These are phyloP conservation scores for Naumovozyma dairenensis DNA, from an alignment of 805 yeast species.

Conservation along the genomic window DNA sequence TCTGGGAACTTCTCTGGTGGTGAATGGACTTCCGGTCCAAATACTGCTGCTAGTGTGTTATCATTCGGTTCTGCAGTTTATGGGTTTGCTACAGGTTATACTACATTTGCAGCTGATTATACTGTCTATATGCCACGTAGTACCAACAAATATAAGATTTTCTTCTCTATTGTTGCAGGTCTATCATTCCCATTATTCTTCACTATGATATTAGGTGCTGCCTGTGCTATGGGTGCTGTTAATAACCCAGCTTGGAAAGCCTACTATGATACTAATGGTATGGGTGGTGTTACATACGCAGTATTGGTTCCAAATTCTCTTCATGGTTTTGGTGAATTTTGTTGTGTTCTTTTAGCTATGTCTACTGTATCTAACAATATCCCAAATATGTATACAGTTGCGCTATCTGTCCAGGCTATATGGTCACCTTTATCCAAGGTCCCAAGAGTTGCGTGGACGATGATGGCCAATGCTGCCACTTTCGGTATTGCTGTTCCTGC, in stretches of 20 bases:
- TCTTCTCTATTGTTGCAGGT: slow-evolving; percentile 54
- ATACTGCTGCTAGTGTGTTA: slow-evolving; percentile 66
- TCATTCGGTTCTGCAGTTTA: slow-evolving; percentile 74
- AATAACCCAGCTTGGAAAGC: slow-evolving; percentile 37
- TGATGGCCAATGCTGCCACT: slow-evolving; percentile 61
- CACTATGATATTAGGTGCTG: slow-evolving; percentile 76
- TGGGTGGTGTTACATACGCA: slow-evolving; percentile 78
- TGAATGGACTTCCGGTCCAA: slow-evolving; percentile 39
- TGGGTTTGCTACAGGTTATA: slow-evolving; percentile 93
- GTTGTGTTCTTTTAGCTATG: slow-evolving; percentile 71
- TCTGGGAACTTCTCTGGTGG: slow-evolving; percentile 55
- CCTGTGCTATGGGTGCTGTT: slow-evolving; percentile 59
- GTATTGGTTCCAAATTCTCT: slow-evolving; percentile 68
- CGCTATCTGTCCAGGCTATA: slow-evolving; percentile 73
- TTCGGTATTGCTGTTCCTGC: slow-evolving; percentile 86
- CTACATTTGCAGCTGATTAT: slow-evolving; percentile 89
- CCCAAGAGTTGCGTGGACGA: slow-evolving; percentile 78
- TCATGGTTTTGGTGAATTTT: slow-evolving; percentile 82
- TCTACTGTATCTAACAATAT: slow-evolving; percentile 85
- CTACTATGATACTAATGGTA: slow-evolving; percentile 42
- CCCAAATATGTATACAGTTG: slow-evolving; percentile 88
- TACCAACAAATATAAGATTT: slow-evolving; percentile 48
- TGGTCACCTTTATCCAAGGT: slow-evolving; percentile 63
- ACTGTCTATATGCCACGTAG: slow-evolving; percentile 74
- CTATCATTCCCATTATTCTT: slow-evolving; percentile 56